Evolutionary conservation across 2,329 filamentous ascomycete genomes (phyloP).

Genomic region (Calonectria honghensis): DNA sequence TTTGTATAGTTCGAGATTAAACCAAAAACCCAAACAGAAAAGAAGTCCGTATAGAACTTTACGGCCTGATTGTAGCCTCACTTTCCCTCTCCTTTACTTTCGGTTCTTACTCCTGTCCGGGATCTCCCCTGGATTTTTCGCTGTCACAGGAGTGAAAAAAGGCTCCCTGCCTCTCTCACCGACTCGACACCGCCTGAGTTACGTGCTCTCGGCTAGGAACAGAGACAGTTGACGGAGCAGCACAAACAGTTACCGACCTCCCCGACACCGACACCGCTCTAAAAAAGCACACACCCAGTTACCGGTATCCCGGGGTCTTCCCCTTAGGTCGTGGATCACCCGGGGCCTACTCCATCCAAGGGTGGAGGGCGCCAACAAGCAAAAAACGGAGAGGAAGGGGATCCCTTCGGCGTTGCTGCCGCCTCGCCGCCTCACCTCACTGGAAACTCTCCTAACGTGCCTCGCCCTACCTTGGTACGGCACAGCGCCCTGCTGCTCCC

Average conservation of each 20-base stretch:
- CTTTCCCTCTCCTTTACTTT: constrained; percentile 34
- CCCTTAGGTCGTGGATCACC: constrained; percentile 22
- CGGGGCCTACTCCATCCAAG: constrained; percentile 2
- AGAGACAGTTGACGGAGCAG: constrained; percentile 3
- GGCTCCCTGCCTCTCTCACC: constrained; percentile 20
- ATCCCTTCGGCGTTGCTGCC: constrained; percentile 17
- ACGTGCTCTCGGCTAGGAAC: constrained; percentile 27
- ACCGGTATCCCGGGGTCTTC: constrained; percentile 19
- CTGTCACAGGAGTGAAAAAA: neutral
- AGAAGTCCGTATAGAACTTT: neutral
- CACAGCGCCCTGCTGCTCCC: neutral
- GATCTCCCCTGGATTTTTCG: constrained; percentile 34
- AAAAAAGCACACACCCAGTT: constrained; percentile 9
- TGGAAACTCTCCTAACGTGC: neutral
- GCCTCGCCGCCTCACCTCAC: constrained; percentile 21
- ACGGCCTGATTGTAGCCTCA: constrained; percentile 28
- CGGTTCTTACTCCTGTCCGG: constrained; percentile 5
- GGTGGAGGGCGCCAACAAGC: constrained; percentile 8
- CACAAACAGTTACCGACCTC: constrained; percentile 17
- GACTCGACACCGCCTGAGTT: constrained; percentile 25
- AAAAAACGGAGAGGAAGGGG: constrained; percentile 6
- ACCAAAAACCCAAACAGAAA: neutral
- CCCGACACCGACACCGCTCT: constrained; percentile 18
- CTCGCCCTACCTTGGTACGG: neutral
- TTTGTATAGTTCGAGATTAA: constrained; percentile 17